Percentiles rank a stretch among this genome's conserved stretches.
Evolutionary conservation across 805 yeast species (phyloP).

Genomic region (Myxozyma lipomycoides): DNA sequence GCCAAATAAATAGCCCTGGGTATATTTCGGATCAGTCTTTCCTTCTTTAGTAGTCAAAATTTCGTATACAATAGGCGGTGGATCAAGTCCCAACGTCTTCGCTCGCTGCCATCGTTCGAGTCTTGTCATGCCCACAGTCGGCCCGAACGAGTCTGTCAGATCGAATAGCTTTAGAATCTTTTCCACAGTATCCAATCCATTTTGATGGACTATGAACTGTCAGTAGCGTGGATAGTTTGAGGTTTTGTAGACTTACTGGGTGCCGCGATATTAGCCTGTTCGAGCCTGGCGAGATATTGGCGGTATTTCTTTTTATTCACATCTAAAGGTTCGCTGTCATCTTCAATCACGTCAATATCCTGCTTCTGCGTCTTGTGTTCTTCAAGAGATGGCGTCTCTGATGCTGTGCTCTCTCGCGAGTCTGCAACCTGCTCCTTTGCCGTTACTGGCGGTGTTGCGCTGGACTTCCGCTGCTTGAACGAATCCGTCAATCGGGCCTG

Average conservation of each 20-base stretch:
- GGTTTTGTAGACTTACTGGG: conserved; percentile 12
- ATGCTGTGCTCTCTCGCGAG: neutral
- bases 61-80: conserved; percentile 37
- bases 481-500: conserved; percentile 1
- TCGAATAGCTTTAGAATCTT: conserved; percentile 39
- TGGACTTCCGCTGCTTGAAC: neutral
- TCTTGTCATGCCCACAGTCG: conserved; percentile 40
- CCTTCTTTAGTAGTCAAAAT: conserved; percentile 32
- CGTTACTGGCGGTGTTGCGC: neutral
- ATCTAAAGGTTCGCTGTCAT: conserved; percentile 6
- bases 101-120: conserved; percentile 42
- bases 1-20: conserved; percentile 25
- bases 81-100: conserved; percentile 36
- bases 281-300: conserved; percentile 1
- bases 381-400: neutral
- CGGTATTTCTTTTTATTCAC: conserved; percentile 10
- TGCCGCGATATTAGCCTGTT: conserved; percentile 8
- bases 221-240: neutral
- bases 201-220: conserved; percentile 35
- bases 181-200: conserved; percentile 32
- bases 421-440: neutral
- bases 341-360: neutral
- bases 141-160: conserved; percentile 38
- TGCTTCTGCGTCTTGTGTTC: neutral
- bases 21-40: conserved; percentile 2